phyloP scores from a whole-genome alignment of 768 basidiomycete genomes.

The Suillus fuscotomentosus region DNA sequence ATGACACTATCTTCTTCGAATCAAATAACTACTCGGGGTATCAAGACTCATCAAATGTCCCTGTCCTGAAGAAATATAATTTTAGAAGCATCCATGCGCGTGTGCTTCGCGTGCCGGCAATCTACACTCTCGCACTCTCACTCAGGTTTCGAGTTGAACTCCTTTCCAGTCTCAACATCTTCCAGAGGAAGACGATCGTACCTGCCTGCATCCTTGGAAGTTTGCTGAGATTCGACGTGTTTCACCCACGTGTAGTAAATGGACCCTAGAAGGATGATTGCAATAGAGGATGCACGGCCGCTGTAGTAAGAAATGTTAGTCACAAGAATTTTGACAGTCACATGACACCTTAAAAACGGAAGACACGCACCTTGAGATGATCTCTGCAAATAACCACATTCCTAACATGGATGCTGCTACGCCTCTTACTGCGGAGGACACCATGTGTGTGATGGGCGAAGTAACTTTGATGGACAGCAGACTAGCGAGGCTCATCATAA shows the following conservation, averaged over 20 bases:
- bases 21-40: not conserved
- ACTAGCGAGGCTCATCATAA: conserved; percentile 93
- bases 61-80: not conserved
- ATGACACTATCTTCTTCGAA: not conserved
- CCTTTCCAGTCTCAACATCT: conserved; percentile 55
- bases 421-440: conserved; percentile 92
- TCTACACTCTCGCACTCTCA: conserved; percentile 7
- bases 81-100: not conserved
- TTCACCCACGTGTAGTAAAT: conserved; percentile 89
- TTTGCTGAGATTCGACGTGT: conserved; percentile 58
- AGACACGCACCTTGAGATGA: conserved; percentile 68
- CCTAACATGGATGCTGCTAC: conserved; percentile 88
- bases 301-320: conserved; percentile 35
- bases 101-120: not conserved
- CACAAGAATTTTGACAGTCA: not conserved
- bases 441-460: conserved; percentile 97
- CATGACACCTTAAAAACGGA: not conserved
- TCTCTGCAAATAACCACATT: conserved; percentile 76
- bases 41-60: not conserved
- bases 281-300: conserved; percentile 79
- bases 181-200: conserved; percentile 69
- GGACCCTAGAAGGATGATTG: conserved; percentile 78
- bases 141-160: conserved; percentile 26
- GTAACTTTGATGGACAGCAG: conserved; percentile 95
- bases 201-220: conserved; percentile 27